A percentile compares a stretch with the other conserved stretches of the same genome.
phyloP scores from a whole-genome alignment of 2,329 filamentous ascomycete genomes.

The Trichoderma sp. region DNA sequence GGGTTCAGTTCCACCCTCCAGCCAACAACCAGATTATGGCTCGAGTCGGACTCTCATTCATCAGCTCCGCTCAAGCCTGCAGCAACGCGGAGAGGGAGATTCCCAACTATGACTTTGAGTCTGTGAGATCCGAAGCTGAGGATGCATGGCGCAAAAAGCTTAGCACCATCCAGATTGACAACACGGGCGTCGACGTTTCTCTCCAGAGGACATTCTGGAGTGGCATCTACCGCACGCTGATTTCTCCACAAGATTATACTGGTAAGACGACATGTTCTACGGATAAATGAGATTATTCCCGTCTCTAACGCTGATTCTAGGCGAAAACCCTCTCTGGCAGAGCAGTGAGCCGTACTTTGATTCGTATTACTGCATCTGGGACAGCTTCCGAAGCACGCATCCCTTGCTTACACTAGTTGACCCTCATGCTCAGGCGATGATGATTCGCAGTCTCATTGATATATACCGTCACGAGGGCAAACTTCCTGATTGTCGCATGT shows the following conservation, averaged over 20 bases:
- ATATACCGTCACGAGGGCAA: constrained; percentile 71
- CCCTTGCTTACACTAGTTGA: constrained; percentile 73
- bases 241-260: constrained; percentile 76
- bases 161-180: constrained; percentile 59
- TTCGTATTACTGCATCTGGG: constrained; percentile 72
- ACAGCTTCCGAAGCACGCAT: constrained; percentile 72
- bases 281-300: neutral
- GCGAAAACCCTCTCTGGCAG: constrained; percentile 73
- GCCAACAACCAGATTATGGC: constrained; percentile 56
- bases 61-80: constrained; percentile 69
- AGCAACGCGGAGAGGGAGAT: constrained; percentile 71
- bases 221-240: constrained; percentile 68
- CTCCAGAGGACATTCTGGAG: constrained; percentile 72
- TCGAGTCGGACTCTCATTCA: constrained; percentile 73
- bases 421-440: constrained; percentile 66
- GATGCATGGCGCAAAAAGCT: constrained; percentile 67
- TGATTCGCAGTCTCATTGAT: constrained; percentile 73
- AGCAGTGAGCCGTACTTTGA: constrained; percentile 75
- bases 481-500: constrained; percentile 78
- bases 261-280: constrained; percentile 21
- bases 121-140: constrained; percentile 58
- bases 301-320: constrained; percentile 41
- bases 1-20: constrained; percentile 60
- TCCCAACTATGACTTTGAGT: constrained; percentile 66
- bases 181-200: constrained; percentile 56